Conservation (phyloP, 805 yeast species). For the Jamesozyma jinghongensis region DNA sequence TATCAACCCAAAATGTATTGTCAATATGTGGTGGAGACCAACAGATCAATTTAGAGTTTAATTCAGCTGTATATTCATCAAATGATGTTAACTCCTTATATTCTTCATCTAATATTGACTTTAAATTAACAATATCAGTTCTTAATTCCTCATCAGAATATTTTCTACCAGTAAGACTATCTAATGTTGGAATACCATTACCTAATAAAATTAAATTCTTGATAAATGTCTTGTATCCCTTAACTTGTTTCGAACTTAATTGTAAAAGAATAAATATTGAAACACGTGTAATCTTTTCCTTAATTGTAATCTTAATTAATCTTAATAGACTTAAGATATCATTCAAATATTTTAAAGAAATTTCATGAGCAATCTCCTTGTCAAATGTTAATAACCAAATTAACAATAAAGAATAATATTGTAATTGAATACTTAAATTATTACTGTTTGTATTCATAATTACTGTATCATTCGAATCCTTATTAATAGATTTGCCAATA, state of each 20-base stretch:
- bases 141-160: conserved; percentile 92
- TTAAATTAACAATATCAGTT: conserved; percentile 53
- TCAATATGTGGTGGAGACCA: conserved; percentile 93
- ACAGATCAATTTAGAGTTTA: conserved; percentile 63
- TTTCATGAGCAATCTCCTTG: conserved; percentile 38
- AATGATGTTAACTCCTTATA: conserved; percentile 78
- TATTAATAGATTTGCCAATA: conserved; percentile 32
- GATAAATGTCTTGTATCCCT: conserved; percentile 39
- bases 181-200: conserved; percentile 61
- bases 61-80: conserved; percentile 83
- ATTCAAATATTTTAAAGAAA: conserved; percentile 47
- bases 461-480: conserved; percentile 6
- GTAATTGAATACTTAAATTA: conserved; percentile 62
- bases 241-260: conserved; percentile 36
- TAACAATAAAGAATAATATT: conserved; percentile 66
- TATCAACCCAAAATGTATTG: conserved; percentile 83
- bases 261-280: conserved; percentile 68
- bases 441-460: conserved; percentile 30
- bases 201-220: conserved; percentile 64
- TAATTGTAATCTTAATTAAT: conserved; percentile 71
- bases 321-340: conserved; percentile 36
- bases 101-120: conserved; percentile 56
- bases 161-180: conserved; percentile 71
- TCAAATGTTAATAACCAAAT: conserved; percentile 84
- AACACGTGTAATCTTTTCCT: conserved; percentile 83